A percentile compares a stretch with the other conserved stretches of the same genome.
These are phyloP conservation scores for Aspergillus sp. DNA, from an alignment of 2,329 filamentous ascomycete species.

Conservation along the genomic window DNA sequence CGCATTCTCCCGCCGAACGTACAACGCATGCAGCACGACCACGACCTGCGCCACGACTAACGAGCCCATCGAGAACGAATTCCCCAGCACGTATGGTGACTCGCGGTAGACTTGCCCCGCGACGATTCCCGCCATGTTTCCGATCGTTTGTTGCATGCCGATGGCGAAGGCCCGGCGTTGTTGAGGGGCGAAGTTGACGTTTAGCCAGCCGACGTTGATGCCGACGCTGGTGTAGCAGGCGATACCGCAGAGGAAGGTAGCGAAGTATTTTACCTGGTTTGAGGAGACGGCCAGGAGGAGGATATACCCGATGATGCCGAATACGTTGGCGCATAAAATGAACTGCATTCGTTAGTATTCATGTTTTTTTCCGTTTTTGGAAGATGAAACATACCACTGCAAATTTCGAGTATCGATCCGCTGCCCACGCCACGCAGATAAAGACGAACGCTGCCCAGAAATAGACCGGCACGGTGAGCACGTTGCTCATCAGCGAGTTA, in stretches of 20 bases:
- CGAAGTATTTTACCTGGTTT: conserved; percentile 48
- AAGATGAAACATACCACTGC: conserved; percentile 16
- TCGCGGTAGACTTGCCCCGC: conserved; percentile 43
- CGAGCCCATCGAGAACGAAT: conserved; percentile 33
- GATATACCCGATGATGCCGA: conserved; percentile 48
- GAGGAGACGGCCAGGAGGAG: conserved; percentile 46
- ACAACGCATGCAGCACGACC: conserved; percentile 38
- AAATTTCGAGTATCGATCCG: conserved; percentile 38
- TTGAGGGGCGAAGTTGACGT: conserved; percentile 45
- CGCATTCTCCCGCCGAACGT: conserved; percentile 39
- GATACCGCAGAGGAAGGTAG: conserved; percentile 45
- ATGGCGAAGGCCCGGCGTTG: conserved; percentile 46
- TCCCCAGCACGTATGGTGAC: conserved; percentile 32
- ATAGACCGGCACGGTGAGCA: conserved; percentile 55
- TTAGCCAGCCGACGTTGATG: conserved; percentile 44
- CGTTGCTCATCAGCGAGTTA: conserved; percentile 47
- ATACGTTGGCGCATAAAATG: conserved; percentile 33
- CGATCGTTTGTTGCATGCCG: conserved; percentile 44
- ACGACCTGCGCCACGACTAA: conserved; percentile 31
- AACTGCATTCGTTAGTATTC: conserved; percentile 20
- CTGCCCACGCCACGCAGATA: conserved; percentile 42
- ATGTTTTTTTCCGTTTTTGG: neutral
- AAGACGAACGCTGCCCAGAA: conserved; percentile 46
- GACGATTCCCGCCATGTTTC: conserved; percentile 46
- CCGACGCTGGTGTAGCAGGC: conserved; percentile 47